A percentile compares a stretch with the other conserved stretches of the same genome.
Evolutionary conservation across 2,329 filamentous ascomycete species (phyloP).

Genomic region (Bipolaris sorokiniana): DNA sequence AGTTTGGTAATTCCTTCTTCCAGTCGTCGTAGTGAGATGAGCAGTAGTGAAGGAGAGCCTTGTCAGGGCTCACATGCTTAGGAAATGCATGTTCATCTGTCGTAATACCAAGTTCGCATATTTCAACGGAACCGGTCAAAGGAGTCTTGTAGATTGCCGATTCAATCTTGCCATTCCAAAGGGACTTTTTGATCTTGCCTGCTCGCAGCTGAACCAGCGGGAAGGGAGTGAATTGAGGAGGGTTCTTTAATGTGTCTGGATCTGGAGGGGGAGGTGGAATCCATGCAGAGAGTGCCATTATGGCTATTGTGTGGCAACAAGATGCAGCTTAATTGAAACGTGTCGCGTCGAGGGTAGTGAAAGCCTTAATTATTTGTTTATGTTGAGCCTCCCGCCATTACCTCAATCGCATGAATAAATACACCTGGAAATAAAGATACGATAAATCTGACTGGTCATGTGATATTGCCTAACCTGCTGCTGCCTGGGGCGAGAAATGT

Average conservation of each 20-base stretch:
- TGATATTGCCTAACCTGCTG: too few relatives aligned
- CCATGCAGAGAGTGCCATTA: constrained; percentile 29
- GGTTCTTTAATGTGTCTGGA: constrained; percentile 28
- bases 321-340: too few relatives aligned
- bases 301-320: neutral
- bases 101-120: constrained; percentile 60
- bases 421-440: neutral
- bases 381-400: too few relatives aligned
- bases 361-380: neutral
- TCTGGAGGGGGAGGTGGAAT: constrained; percentile 30
- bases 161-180: constrained; percentile 55
- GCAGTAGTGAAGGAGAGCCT: constrained; percentile 68
- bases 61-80: constrained; percentile 68
- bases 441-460: too few relatives aligned
- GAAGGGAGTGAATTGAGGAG: constrained; percentile 48
- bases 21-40: constrained; percentile 64
- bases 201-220: constrained; percentile 63
- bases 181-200: constrained; percentile 62
- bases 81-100: constrained; percentile 67
- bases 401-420: too few relatives aligned
- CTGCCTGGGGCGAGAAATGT: too few relatives aligned
- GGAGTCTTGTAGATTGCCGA: constrained; percentile 64
- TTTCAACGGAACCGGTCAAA: constrained; percentile 53
- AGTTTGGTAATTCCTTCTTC: constrained; percentile 60
- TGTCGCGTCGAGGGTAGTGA: neutral